A percentile compares a stretch with the other conserved stretches of the same genome.
Conservation (phyloP, 768 basidiomycete genomes). For the Podaxis mareebaensis region DNA sequence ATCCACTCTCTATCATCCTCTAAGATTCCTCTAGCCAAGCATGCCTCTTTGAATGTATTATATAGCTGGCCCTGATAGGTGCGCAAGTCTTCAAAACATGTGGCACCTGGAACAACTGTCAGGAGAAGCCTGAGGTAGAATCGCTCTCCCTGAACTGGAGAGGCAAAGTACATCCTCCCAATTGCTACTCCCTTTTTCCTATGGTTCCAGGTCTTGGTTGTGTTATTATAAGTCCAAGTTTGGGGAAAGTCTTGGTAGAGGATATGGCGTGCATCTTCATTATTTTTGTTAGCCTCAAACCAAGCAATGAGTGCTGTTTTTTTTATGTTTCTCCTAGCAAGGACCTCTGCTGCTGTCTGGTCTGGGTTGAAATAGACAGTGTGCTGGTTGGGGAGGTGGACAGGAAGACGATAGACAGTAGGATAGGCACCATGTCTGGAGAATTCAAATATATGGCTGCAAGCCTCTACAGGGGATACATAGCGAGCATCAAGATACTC, state of each 20-base stretch:
- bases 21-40: conserved; percentile 40
- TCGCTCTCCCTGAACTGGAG: conserved; percentile 35
- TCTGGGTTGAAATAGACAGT: conserved; percentile 33
- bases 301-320: conserved; percentile 30
- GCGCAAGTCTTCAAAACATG: conserved; percentile 26
- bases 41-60: conserved; percentile 40
- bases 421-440: conserved; percentile 37
- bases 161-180: conserved; percentile 37
- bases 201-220: conserved; percentile 26
- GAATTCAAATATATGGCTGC: conserved; percentile 35
- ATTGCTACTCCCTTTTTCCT: conserved; percentile 33
- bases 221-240: conserved; percentile 16
- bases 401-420: conserved; percentile 38
- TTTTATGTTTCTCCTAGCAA: conserved; percentile 15
- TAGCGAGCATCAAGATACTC: conserved; percentile 39
- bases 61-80: conserved; percentile 20
- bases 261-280: conserved; percentile 17
- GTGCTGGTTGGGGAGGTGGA: conserved; percentile 45
- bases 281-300: conserved; percentile 32
- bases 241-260: conserved; percentile 40
- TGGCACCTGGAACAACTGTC: conserved; percentile 36
- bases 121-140: conserved; percentile 44
- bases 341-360: conserved; percentile 26
- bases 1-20: conserved; percentile 51
- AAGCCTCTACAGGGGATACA: conserved; percentile 32